A percentile compares a stretch with the other conserved stretches of the same genome.
Conservation (phyloP, 257 asterid genomes). For the Solanum clarkiae region DNA sequence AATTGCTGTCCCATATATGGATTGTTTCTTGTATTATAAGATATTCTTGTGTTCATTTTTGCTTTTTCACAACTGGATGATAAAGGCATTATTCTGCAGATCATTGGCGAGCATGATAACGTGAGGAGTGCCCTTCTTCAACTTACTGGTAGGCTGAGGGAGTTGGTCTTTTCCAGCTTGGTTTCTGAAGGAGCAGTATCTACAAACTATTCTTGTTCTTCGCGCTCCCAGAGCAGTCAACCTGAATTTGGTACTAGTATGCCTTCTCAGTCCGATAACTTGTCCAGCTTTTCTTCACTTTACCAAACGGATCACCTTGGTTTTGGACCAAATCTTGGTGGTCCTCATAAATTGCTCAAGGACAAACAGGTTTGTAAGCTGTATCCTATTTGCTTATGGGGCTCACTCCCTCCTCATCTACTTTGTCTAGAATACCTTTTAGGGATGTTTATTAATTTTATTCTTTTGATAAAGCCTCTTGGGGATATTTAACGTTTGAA, state of each 20-base stretch:
- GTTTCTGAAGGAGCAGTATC: conserved; percentile 14
- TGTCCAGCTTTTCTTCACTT: conserved; percentile 12
- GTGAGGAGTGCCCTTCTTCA: conserved; percentile 45
- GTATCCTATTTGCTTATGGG: not conserved
- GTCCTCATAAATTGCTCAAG: conserved; percentile 8
- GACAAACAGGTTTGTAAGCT: conserved; percentile 12
- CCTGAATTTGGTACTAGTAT: conserved; percentile 1
- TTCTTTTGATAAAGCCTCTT: too few relatives aligned
- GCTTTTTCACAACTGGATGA: not conserved
- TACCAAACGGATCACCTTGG: conserved; percentile 24
- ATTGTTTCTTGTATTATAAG: not conserved
- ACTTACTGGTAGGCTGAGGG: conserved; percentile 48
- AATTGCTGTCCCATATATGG: not conserved
- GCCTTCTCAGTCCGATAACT: conserved; percentile 6
- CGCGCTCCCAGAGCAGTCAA: conserved; percentile 8
- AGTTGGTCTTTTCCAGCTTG: conserved; percentile 18
- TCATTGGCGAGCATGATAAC: conserved; percentile 32
- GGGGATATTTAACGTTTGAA: not conserved
- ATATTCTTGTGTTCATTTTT: not conserved
- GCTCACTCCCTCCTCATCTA: not conserved
- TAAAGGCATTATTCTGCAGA: conserved; percentile 16
- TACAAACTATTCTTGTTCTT: not conserved
- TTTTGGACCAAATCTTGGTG: conserved; percentile 13
- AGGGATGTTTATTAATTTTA: not conserved
- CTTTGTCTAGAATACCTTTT: not conserved